Conservation (phyloP, 169 alveolate genomes). For the Ichthyophthirius multifiliis region DNA sequence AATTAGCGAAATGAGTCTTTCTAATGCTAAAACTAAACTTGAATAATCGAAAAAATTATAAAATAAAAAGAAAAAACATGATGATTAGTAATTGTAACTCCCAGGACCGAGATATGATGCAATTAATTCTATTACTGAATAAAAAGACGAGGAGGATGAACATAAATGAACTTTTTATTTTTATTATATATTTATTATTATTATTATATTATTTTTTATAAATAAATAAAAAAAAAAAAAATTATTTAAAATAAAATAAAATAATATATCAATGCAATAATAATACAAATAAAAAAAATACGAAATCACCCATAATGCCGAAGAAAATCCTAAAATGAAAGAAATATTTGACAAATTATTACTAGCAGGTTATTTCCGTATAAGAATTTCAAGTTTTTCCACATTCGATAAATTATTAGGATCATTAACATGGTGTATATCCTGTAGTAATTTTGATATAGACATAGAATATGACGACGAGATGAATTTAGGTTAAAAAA, state of each 20-base stretch:
- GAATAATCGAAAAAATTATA: background rate
- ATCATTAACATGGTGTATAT: slow-evolving; percentile 27
- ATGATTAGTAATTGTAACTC: no score
- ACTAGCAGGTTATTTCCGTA: slow-evolving; percentile 25
- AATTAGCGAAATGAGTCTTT: slow-evolving; percentile 42
- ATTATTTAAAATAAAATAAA: no score
- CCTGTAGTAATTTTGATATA: slow-evolving; percentile 17
- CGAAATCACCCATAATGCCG: background rate
- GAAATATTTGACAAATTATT: slow-evolving; percentile 13
- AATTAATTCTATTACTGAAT: no score
- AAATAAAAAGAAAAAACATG: no score
- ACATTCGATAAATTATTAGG: slow-evolving; percentile 37
- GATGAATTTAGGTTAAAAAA: slow-evolving; percentile 29
- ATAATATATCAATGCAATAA: background rate
- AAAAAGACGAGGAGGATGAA: no score
- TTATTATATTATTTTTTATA: no score
- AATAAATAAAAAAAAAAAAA: no score
- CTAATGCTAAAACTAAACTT: slow-evolving; percentile 42
- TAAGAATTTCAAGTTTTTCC: slow-evolving; percentile 20
- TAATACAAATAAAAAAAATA: background rate
- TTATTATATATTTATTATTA: no score
- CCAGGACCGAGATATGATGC: no score
- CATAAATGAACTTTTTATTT: no score
- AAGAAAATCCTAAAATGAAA: slow-evolving; percentile 22
- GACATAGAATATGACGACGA: slow-evolving; percentile 41